Percentiles rank a stretch among this genome's conserved stretches.
Evolutionary conservation across 1,139 yeast species (phyloP).

Genomic region (Geotrichum australiense): DNA sequence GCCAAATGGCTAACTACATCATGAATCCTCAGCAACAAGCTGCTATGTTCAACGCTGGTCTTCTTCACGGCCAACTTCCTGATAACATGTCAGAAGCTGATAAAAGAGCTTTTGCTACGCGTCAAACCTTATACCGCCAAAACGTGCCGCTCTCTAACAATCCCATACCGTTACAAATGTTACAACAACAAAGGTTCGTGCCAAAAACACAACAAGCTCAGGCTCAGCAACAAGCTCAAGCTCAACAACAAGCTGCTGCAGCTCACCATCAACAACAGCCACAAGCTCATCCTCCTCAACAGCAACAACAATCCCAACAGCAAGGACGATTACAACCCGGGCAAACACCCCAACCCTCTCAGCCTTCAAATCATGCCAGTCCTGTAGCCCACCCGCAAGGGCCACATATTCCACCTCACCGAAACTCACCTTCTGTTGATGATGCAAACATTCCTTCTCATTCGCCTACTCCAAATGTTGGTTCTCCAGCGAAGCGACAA

Average conservation of each 20-base stretch:
- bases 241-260: conserved; percentile 24
- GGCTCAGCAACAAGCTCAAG: conserved; percentile 21
- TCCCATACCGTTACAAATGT: conserved; percentile 22
- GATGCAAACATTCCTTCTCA: conserved; percentile 24
- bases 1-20: conserved; percentile 13
- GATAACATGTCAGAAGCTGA: conserved; percentile 28
- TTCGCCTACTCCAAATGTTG: conserved; percentile 27
- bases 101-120: conserved; percentile 22
- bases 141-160: conserved; percentile 14
- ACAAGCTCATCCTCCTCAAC: conserved; percentile 26
- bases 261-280: conserved; percentile 28
- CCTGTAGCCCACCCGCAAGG: conserved; percentile 29
- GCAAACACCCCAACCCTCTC: conserved; percentile 15
- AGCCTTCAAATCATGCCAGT: conserved; percentile 21
- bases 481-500: conserved; percentile 35
- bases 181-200: conserved; percentile 23
- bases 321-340: conserved; percentile 24
- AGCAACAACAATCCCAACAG: conserved; percentile 28
- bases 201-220: conserved; percentile 17
- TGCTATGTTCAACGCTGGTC: conserved; percentile 13
- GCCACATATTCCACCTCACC: conserved; percentile 22
- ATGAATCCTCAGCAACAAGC: conserved; percentile 15
- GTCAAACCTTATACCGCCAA: conserved; percentile 8
- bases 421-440: conserved; percentile 21
- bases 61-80: conserved; percentile 18